Conservation (phyloP, 345 rosid species). For the Corchorus olitorius region DNA sequence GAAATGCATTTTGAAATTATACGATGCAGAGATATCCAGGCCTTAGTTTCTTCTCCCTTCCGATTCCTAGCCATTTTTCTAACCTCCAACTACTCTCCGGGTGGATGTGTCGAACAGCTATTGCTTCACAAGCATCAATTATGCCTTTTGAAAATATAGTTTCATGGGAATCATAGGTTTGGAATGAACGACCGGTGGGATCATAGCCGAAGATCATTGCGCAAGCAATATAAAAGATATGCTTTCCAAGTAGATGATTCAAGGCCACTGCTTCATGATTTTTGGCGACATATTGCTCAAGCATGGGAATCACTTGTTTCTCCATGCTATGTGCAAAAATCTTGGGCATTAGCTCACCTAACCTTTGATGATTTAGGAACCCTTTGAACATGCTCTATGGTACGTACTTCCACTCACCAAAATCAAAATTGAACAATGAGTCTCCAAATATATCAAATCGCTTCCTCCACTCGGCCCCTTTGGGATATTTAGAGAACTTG, state of each 20-base stretch:
- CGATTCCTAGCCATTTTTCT: conserved; percentile 19
- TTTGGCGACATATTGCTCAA: conserved; percentile 10
- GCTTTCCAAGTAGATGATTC: conserved; percentile 23
- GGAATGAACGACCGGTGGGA: neutral
- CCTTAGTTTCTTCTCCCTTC: conserved; percentile 21
- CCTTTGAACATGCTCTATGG: neutral
- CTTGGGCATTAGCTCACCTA: neutral
- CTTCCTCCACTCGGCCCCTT: conserved; percentile 14
- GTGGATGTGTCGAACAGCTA: conserved; percentile 13
- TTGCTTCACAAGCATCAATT: conserved; percentile 23
- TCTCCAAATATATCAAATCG: conserved; percentile 19
- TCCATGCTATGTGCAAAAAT: neutral
- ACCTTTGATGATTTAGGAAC: neutral
- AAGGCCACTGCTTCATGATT: conserved; percentile 3
- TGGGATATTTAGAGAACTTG: neutral
- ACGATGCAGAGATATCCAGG: neutral
- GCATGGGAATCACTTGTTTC: conserved; percentile 21
- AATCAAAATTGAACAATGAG: conserved; percentile 3
- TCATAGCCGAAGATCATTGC: conserved; percentile 15
- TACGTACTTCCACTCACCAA: neutral
- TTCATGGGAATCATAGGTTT: conserved; percentile 8
- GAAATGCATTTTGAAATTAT: neutral
- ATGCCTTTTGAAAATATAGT: conserved; percentile 13
- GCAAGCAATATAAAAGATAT: conserved; percentile 12
- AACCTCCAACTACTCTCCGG: conserved; percentile 25